A percentile compares a stretch with the other conserved stretches of the same genome.
Conservation (phyloP, 768 basidiomycete species). For the Chiua virens region DNA sequence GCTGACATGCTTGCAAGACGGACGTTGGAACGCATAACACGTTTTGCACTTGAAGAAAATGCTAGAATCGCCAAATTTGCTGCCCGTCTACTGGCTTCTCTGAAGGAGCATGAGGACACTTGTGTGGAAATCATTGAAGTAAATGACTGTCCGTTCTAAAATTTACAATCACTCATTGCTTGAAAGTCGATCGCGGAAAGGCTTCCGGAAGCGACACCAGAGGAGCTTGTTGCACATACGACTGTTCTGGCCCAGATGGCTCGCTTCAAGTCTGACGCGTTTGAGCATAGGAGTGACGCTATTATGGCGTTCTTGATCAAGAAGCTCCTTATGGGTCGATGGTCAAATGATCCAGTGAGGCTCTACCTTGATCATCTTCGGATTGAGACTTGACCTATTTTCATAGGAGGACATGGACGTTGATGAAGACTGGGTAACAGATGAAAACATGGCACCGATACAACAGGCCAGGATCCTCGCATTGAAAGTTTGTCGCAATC, state of each 20-base stretch:
- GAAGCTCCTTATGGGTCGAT: constrained; percentile 62
- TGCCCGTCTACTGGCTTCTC: constrained; percentile 66
- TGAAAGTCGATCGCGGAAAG: constrained; percentile 56
- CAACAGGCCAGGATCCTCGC: constrained; percentile 71
- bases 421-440: constrained; percentile 77
- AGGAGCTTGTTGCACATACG: constrained; percentile 62
- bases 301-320: constrained; percentile 74
- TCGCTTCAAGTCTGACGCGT: constrained; percentile 62
- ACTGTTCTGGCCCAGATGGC: constrained; percentile 77
- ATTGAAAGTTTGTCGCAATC: constrained; percentile 80
- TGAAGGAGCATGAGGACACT: constrained; percentile 49
- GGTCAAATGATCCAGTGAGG: constrained; percentile 45
- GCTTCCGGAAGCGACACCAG: constrained; percentile 47
- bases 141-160: constrained; percentile 12
- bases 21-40: constrained; percentile 61
- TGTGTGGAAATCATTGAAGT: constrained; percentile 68
- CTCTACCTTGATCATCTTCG: not conserved
- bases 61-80: constrained; percentile 82
- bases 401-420: constrained; percentile 51
- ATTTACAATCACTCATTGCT: not conserved
- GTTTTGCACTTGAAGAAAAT: constrained; percentile 59
- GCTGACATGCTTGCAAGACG: constrained; percentile 42
- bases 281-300: constrained; percentile 76
- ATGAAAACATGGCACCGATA: constrained; percentile 55
- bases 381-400: not conserved